Evolutionary conservation across 768 basidiomycete genomes (phyloP), one percentile per base, ranked within the genome.

Genomic region (Strobilomyces confusus): DNA sequence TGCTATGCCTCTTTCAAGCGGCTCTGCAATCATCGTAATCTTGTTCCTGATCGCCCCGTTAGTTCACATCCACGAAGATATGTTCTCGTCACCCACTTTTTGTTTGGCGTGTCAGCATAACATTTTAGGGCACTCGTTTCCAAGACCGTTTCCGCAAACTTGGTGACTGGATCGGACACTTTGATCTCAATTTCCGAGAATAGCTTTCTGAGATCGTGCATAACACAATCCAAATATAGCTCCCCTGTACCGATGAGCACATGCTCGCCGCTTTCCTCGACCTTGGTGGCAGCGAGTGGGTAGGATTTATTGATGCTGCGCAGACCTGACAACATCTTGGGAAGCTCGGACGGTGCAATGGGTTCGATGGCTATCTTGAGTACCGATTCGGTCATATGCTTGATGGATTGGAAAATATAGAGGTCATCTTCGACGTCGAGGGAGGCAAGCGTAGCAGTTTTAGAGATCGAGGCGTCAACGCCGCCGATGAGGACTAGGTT

Each of bases 101-200:
- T 98, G 74, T 99, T 99, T 7, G 97, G 97, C 29, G 97, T 98
- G 63, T 98, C 97, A 17, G 97, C 97, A 70, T 99, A 99, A 66
- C 95, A 98, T 73, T 98, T 99, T 58, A 99, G 73, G 4, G 95
- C 97, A 60, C 90, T 93, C 30, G 95, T 98, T 77, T 99, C 97
- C 59, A 98, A 76, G 20, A 98, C 95, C 2, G 97, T 99, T 75
- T 99, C 97, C 66, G 92, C 90, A 75, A 99, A 99, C 67, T 93
- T 92, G 15, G 94, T 95, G 36, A 98, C 94, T 2, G 97, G 97
- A 75, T 99, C 97, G 22, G 95, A 98, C 14, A 98, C 94, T 77
- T 99, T 99, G 79, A 99, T 98, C 78, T 99, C 97, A 61, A 98
- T 97, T 76, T 99, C 97, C 29, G 94, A 86, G 74, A 95, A 99